Base-by-base conservation (phyloP, 169 alveolate genomes). In the Theileria parva region DNA sequence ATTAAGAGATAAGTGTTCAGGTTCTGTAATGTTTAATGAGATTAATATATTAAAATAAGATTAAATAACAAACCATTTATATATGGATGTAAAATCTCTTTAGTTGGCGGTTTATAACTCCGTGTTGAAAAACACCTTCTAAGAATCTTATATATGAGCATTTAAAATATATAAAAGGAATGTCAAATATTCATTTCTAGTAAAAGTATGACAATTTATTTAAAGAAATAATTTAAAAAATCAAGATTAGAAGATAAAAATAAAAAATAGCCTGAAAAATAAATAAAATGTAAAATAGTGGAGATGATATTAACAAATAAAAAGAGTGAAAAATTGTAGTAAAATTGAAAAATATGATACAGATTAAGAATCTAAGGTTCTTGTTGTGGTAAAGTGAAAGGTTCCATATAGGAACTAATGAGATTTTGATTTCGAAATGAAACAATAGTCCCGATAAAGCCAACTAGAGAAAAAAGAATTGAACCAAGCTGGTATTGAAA, bases 1-100 rank as follows among this genome's bases (percentile, higher is more conserved):
- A 3, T 15, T 51, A 15, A 88, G 79, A 44, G 87, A 74, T 55
- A 89, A 74, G 11, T 85, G 89, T 79, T 89, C 94, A n/a, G 94
- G 94, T 13, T 88, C 94, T 88, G 83, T 27, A 60, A 23, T 59
- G 30, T 25, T 5, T 8, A 59, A 59, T 11, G 67, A 28, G 67
- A 2, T 25, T 59, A 59, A 27, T 12, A 63, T 0, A 30, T 7
- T 65, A 25, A 34, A 71, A n/a, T 19, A 53, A 27, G 21, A n/a
- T 55, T 39, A 9, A 53, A 15, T 8, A 60, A 76, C 86, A 8
- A 19, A 85, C 91, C 85, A n/a, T 74, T 78, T 9, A 85, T 61
- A 37, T 78, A 85, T 0, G 91, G 91, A 39, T 85, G 91, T 9
- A 85, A 37, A 53, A 85, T 53, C 19, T 77, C 87, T 61, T 85